Conservation (phyloP, 164 flowering plant species). For the Houttuynia cordata region DNA sequence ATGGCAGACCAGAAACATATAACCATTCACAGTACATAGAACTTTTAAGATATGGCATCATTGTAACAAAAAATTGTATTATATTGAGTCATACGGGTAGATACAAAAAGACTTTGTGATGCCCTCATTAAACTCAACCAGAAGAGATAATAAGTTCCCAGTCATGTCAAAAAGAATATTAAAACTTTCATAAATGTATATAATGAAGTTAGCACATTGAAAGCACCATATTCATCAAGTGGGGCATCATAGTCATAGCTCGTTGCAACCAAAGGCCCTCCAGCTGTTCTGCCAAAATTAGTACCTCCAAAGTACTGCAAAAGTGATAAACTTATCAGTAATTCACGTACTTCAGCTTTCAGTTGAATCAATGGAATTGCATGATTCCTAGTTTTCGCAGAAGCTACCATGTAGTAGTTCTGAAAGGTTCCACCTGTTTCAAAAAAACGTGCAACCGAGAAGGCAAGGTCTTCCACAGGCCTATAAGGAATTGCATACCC, state of each 20-base stretch:
- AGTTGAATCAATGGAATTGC: background rate
- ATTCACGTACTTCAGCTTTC: background rate
- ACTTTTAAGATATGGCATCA: too few relatives aligned
- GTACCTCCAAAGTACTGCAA: slow-evolving; percentile 59
- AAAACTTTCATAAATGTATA: background rate
- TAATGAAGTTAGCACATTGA: too few relatives aligned
- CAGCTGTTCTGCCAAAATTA: slow-evolving; percentile 63
- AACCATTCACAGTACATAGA: too few relatives aligned
- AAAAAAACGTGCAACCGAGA: slow-evolving; percentile 57
- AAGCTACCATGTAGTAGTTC: slow-evolving; percentile 61
- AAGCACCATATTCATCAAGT: slow-evolving; percentile 52
- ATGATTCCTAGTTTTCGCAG: background rate
- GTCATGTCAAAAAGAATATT: background rate
- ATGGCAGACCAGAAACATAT: too few relatives aligned
- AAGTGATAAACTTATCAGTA: background rate
- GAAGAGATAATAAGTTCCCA: too few relatives aligned
- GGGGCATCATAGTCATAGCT: slow-evolving; percentile 73
- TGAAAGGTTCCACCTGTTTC: slow-evolving; percentile 53
- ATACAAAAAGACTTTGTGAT: too few relatives aligned
- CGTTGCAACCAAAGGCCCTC: slow-evolving; percentile 52
- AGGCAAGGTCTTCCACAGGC: slow-evolving; percentile 62
- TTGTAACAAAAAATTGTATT: too few relatives aligned
- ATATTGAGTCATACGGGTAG: too few relatives aligned
- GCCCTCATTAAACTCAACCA: too few relatives aligned
- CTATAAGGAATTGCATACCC: slow-evolving; percentile 46